Evolutionary conservation across 345 rosid species (phyloP), one percentile per base, ranked within the genome.

Genomic region (Eucalyptus cloeziana): DNA sequence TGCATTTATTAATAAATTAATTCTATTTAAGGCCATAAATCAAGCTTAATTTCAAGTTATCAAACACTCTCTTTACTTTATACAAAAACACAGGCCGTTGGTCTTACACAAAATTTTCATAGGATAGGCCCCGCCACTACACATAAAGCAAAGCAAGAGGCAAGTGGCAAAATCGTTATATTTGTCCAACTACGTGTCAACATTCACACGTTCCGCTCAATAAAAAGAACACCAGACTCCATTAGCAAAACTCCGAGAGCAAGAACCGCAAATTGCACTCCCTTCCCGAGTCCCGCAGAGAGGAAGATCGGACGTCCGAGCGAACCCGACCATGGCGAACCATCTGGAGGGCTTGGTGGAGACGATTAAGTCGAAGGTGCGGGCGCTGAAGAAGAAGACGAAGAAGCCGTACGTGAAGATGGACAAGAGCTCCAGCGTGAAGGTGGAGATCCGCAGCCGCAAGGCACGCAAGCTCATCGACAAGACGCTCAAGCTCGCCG

Each of bases 391-490:
- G 89, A 89, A 94, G 90, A 89, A 94, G 90, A 93, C 93, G 89
- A 94, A 93, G 92, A 88, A 97, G 89, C 93, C 98, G 19, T 98
- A 98, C 93, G 88, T 95, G 31, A 97, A 95, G 89, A 96, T 98
- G 97, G 98, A 94, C 89, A 97, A 97, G 91, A 97, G 98, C 92
- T 91, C 98, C 1, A 98, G 99, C 87, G 99, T 97, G n/a, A 96
- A 91, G 91, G 99, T 97, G 4, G 98, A 97, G 94, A 98, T 98
- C 90, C 95, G 99, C 19, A 96, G 99, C 94, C 92, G 96, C 89
- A 98, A 98, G 92, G 97, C 98, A 0, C 93, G 89, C 49, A 92
- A 93, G 88, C 94, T 98, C 88, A 98, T 98, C 21, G 95, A 96
- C 69, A 94, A 98, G 93, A 98, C 98, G 17, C 91, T 98, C 88